Conservation (phyloP, 2,329 filamentous ascomycete species). For the Sporothrix dimorphospora region DNA sequence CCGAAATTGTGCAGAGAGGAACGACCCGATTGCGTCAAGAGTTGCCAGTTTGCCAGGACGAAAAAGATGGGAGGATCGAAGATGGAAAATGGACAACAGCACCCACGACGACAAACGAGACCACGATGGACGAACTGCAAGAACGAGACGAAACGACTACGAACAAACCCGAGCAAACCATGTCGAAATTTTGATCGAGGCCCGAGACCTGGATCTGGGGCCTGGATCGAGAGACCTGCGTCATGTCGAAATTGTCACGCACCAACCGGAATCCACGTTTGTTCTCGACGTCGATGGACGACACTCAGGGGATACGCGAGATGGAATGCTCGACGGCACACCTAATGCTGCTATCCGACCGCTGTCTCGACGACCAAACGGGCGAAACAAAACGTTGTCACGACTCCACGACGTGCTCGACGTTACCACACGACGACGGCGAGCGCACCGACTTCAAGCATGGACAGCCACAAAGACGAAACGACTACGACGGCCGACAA, state of each 20-base stretch:
- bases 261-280: not conserved
- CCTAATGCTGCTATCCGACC: not conserved
- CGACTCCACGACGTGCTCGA: not conserved
- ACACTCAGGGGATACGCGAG: not conserved
- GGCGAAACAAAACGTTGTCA: not conserved
- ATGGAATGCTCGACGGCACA: not conserved
- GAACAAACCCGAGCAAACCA: not conserved
- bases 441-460: not conserved
- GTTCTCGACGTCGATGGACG: not conserved
- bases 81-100: not conserved
- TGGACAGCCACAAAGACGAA: not conserved
- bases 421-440: not conserved
- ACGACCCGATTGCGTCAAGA: constrained; percentile 1
- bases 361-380: not conserved
- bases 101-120: not conserved
- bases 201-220: not conserved
- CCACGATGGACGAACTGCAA: not conserved
- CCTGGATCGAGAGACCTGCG: not conserved
- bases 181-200: not conserved
- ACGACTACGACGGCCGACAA: not conserved
- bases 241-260: not conserved
- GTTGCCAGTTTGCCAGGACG: constrained; percentile 6
- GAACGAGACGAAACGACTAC: not conserved
- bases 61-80: not conserved
- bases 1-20: not conserved